Percentiles rank a stretch among this genome's conserved stretches.
Evolutionary conservation across 768 basidiomycete species (phyloP).

Genomic region (Myochromella boudieri): DNA sequence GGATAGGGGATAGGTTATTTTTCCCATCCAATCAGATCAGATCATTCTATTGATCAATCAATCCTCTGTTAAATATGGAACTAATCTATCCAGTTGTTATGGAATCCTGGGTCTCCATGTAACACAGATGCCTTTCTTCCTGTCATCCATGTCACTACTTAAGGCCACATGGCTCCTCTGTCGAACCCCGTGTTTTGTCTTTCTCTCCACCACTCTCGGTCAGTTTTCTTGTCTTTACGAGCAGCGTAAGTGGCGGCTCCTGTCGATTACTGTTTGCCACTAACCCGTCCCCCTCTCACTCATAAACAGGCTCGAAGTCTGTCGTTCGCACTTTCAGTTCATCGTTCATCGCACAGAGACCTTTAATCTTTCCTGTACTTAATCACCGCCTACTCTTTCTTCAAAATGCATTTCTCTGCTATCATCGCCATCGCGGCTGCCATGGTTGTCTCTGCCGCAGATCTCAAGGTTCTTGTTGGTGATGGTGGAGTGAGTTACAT

Average conservation of each 20-base stretch:
- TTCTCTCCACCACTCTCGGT: conserved; percentile 27
- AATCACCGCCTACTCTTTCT: conserved; percentile 25
- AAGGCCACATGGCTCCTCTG: background rate
- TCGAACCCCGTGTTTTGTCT: conserved; percentile 1
- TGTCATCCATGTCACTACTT: background rate
- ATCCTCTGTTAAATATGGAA: too few relatives aligned
- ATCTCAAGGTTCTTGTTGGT: conserved; percentile 42
- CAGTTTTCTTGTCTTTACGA: conserved; percentile 39
- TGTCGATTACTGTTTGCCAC: background rate
- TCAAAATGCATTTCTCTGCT: conserved; percentile 53
- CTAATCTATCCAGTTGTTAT: background rate
- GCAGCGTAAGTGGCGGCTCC: conserved; percentile 38
- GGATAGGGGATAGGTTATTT: too few relatives aligned
- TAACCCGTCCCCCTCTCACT: conserved; percentile 1
- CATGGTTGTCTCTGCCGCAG: conserved; percentile 35
- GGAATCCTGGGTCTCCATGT: conserved; percentile 10
- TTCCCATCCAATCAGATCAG: too few relatives aligned
- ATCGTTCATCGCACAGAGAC: conserved; percentile 16
- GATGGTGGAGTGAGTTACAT: conserved; percentile 30
- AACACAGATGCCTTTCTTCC: conserved; percentile 5
- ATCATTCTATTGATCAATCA: too few relatives aligned
- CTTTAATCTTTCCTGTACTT: conserved; percentile 10
- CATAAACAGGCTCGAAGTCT: conserved; percentile 33
- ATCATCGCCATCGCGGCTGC: conserved; percentile 41
- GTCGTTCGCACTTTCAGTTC: conserved; percentile 14